These are phyloP conservation scores for Hypoxylon rubiginosum DNA, from an alignment of 2,329 filamentous ascomycete genomes.

Conservation along the genomic window DNA sequence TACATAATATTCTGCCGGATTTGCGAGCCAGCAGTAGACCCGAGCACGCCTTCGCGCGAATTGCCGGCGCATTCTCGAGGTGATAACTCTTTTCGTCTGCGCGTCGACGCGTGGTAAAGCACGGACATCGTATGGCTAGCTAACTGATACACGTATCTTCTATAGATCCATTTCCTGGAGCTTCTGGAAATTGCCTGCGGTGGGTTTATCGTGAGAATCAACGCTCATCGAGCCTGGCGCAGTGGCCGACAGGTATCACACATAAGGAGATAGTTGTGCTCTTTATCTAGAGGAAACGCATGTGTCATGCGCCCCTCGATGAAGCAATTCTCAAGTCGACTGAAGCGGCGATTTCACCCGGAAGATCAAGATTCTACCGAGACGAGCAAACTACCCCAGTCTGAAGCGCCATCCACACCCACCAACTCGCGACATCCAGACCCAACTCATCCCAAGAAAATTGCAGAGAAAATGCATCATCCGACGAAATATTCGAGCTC, in stretches of 20 bases:
- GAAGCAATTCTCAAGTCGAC: conserved; percentile 24
- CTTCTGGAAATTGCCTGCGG: not conserved
- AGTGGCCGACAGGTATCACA: not conserved
- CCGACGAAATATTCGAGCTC: not conserved
- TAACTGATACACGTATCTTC: not conserved
- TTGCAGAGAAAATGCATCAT: not conserved
- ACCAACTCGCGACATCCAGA: not conserved
- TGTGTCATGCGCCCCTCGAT: conserved; percentile 22
- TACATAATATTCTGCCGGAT: not conserved
- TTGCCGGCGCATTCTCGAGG: not conserved
- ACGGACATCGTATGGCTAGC: not conserved
- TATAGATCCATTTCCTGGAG: not conserved
- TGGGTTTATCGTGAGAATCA: not conserved
- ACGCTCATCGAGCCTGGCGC: not conserved
- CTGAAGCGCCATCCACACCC: not conserved
- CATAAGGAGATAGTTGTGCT: not conserved
- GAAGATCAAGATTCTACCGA: conserved; percentile 15
- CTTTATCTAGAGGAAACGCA: conserved; percentile 2
- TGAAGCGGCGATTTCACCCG: conserved; percentile 6
- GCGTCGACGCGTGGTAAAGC: too few relatives aligned
- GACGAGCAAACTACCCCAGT: conserved; percentile 7
- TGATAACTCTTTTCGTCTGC: not conserved
- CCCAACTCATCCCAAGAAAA: not conserved
- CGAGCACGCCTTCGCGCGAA: not conserved
- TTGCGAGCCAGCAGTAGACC: not conserved